Evolutionary conservation across 75 land plant species (phyloP).

Genomic region (Pinus taeda): DNA sequence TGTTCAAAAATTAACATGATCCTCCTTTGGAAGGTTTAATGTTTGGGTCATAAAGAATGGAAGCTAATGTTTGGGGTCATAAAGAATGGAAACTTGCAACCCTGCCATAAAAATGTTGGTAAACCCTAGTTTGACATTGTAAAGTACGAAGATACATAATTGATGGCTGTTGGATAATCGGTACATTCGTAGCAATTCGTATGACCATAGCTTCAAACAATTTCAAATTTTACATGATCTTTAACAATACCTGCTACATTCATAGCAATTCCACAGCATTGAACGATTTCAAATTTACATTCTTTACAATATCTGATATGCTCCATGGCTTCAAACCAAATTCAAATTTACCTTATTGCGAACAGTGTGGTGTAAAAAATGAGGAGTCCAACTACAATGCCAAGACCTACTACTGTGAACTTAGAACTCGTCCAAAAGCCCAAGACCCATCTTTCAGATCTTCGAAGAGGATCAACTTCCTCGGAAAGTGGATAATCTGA

Average conservation of each 20-base stretch:
- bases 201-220: neutral
- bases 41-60: too few species aligned
- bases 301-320: neutral
- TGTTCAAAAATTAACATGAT: too few species aligned
- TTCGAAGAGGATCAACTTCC: slow-evolving; percentile 82
- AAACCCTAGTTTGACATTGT: neutral
- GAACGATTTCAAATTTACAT: neutral
- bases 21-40: too few species aligned
- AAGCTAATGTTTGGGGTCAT: too few species aligned
- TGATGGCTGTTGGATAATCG: neutral
- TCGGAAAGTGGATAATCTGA: slow-evolving; percentile 82
- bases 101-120: neutral
- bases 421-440: slow-evolving; percentile 77
- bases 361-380: slow-evolving; percentile 55
- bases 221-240: too few species aligned
- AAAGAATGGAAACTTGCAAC: neutral
- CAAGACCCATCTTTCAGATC: slow-evolving; percentile 74
- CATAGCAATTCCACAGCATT: too few species aligned
- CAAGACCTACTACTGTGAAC: slow-evolving; percentile 75
- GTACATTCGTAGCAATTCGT: neutral
- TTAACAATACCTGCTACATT: too few species aligned
- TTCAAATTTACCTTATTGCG: neutral
- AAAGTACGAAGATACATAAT: neutral
- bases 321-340: neutral
- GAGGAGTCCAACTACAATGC: slow-evolving; percentile 66